These are phyloP conservation scores for Neodidymelliopsis sp. DNA, from an alignment of 2,329 filamentous ascomycete species.

Conservation along the genomic window DNA sequence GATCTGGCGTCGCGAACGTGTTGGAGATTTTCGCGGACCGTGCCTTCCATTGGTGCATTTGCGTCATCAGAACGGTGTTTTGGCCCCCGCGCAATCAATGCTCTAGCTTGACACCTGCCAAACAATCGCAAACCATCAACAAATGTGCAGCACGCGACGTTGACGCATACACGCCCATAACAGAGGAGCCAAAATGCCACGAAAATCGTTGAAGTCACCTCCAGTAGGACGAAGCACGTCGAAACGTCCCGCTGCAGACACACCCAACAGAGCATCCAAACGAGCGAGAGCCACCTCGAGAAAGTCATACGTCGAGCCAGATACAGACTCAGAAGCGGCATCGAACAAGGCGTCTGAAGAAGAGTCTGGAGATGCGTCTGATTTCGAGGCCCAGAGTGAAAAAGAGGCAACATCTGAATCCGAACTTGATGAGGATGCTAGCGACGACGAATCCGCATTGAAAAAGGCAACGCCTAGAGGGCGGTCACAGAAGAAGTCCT, in stretches of 20 bases:
- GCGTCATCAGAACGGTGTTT: slow-evolving; percentile 27
- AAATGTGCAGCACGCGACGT: slow-evolving; percentile 1
- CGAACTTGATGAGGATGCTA: slow-evolving; percentile 41
- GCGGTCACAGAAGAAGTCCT: slow-evolving; percentile 28
- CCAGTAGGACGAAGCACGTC: slow-evolving; percentile 38
- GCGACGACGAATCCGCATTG: slow-evolving; percentile 38
- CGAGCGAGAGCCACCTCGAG: slow-evolving; percentile 43
- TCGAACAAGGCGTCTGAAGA: slow-evolving; percentile 17
- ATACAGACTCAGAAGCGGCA: slow-evolving; percentile 29
- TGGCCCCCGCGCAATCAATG: slow-evolving; percentile 25
- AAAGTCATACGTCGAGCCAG: slow-evolving; percentile 46
- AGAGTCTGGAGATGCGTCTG: slow-evolving; percentile 42
- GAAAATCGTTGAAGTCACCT: slow-evolving; percentile 32
- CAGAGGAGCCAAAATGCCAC: slow-evolving; percentile 34
- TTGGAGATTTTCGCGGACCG: slow-evolving; percentile 16
- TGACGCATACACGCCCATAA: neutral
- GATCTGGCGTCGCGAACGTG: slow-evolving; percentile 30
- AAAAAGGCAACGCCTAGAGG: slow-evolving; percentile 35
- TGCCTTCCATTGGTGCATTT: slow-evolving; percentile 20
- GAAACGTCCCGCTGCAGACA: slow-evolving; percentile 45
- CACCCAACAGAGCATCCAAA: slow-evolving; percentile 45
- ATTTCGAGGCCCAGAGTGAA: slow-evolving; percentile 52
- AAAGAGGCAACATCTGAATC: slow-evolving; percentile 38
- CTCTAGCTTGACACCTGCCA: slow-evolving; percentile 13
- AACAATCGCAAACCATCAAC: slow-evolving; percentile 15